Conservation (phyloP, 192 early-diverging fungal genomes). For the Backusella tarrabulga region DNA sequence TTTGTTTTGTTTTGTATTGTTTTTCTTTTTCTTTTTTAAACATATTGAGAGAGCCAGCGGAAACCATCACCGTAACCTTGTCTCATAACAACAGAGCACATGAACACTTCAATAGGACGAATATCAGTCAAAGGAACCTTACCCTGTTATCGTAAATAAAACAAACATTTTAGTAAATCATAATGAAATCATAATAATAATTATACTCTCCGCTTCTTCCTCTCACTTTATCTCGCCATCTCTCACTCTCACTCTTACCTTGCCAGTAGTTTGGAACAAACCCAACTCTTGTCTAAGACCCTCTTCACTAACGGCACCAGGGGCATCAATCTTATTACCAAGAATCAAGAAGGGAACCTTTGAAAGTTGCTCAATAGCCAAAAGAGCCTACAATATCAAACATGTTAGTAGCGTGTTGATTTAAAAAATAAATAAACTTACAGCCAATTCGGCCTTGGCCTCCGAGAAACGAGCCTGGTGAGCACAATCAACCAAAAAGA, state of each 20-base stretch:
- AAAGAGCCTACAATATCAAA: slow-evolving; percentile 60
- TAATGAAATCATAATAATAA: background rate
- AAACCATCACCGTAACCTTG: slow-evolving; percentile 99
- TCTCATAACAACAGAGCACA: slow-evolving; percentile 98
- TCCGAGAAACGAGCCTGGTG: slow-evolving; percentile 85
- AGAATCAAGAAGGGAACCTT: slow-evolving; percentile 93
- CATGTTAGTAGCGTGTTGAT: background rate
- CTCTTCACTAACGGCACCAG: slow-evolving; percentile 92
- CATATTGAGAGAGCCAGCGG: slow-evolving; percentile 87
- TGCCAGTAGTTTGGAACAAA: slow-evolving; percentile 97
- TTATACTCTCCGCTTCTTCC: background rate
- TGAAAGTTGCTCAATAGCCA: slow-evolving; percentile 92
- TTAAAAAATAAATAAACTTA: slow-evolving; percentile 35
- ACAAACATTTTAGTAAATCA: background rate
- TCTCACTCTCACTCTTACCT: slow-evolving; percentile 40
- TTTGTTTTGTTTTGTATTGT: background rate
- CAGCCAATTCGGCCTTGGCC: slow-evolving; percentile 93
- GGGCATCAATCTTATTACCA: slow-evolving; percentile 99
- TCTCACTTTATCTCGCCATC: background rate
- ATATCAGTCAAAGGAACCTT: slow-evolving; percentile 92
- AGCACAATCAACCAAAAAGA: slow-evolving; percentile 95
- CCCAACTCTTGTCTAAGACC: slow-evolving; percentile 84
- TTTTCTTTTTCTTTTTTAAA: slow-evolving; percentile 45
- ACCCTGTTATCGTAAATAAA: slow-evolving; percentile 50
- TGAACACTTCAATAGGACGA: slow-evolving; percentile 97